A percentile compares a stretch with the other conserved stretches of the same genome.
Conservation (phyloP, 2,329 filamentous ascomycete genomes). For the Colletotrichum sp. region DNA sequence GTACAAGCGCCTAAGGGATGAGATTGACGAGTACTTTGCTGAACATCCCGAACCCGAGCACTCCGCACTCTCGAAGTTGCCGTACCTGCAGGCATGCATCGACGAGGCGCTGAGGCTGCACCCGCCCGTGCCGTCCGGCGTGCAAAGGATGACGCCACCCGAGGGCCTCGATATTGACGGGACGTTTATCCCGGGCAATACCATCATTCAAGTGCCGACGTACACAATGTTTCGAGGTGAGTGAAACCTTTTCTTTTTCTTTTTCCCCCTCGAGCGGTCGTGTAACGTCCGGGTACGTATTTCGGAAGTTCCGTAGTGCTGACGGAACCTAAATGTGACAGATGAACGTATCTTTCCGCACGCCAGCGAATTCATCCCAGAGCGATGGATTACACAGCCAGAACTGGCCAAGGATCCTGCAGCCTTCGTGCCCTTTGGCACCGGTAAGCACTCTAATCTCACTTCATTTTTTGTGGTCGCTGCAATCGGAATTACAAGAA, state of each 20-base stretch:
- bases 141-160: slow-evolving; percentile 39
- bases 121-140: slow-evolving; percentile 38
- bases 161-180: slow-evolving; percentile 39
- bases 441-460: slow-evolving; percentile 22
- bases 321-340: not conserved
- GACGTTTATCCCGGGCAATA: slow-evolving; percentile 38
- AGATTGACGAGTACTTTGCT: slow-evolving; percentile 23
- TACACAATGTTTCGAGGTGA: slow-evolving; percentile 27
- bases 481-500: not conserved
- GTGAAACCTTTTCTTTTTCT: not conserved
- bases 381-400: slow-evolving; percentile 24
- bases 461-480: not conserved
- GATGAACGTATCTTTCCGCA: slow-evolving; percentile 24
- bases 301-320: not conserved
- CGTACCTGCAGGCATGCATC: slow-evolving; percentile 39
- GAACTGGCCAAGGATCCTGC: slow-evolving; percentile 25
- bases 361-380: slow-evolving; percentile 29
- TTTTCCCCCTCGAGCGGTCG: not conserved
- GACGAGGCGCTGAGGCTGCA: slow-evolving; percentile 44
- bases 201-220: slow-evolving; percentile 34
- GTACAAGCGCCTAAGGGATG: not conserved
- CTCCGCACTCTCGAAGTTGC: slow-evolving; percentile 26
- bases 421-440: slow-evolving; percentile 30
- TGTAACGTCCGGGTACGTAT: not conserved
- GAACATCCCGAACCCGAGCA: slow-evolving; percentile 18